Evolutionary conservation across 2,329 filamentous ascomycete genomes (phyloP).

Genomic region (Arthrinium phaeospermum): DNA sequence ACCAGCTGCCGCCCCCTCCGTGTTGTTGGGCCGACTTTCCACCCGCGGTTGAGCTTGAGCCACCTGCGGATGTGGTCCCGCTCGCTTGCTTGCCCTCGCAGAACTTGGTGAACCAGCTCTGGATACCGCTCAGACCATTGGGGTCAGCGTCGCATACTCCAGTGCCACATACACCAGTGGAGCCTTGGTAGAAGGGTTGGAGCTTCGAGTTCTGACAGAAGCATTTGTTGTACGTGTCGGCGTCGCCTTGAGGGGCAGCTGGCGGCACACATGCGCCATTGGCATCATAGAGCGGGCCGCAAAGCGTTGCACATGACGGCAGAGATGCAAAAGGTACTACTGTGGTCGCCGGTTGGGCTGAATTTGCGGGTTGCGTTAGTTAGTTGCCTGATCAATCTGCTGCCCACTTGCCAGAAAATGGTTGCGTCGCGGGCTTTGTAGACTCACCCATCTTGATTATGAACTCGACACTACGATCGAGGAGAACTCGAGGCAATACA

Average conservation of each 20-base stretch:
- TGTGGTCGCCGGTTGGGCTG: constrained; percentile 45
- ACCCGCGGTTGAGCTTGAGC: constrained; percentile 31
- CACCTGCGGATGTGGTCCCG: constrained; percentile 33
- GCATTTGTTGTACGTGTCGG: constrained; percentile 67
- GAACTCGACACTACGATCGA: neutral
- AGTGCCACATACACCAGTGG: constrained; percentile 66
- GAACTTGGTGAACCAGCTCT: constrained; percentile 72
- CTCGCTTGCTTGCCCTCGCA: constrained; percentile 56
- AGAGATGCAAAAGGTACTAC: constrained; percentile 64
- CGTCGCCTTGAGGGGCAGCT: constrained; percentile 51
- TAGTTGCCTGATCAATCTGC: neutral
- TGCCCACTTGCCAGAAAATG: neutral
- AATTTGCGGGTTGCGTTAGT: neutral
- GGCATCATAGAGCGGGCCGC: constrained; percentile 69
- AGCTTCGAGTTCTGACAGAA: constrained; percentile 74
- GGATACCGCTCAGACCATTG: constrained; percentile 62
- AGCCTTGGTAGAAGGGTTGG: constrained; percentile 59
- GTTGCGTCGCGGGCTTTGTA: neutral
- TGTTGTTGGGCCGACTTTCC: constrained; percentile 32
- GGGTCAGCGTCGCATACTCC: constrained; percentile 54
- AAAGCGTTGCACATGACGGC: constrained; percentile 66
- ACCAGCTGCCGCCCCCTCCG: constrained; percentile 54
- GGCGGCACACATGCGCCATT: constrained; percentile 74
- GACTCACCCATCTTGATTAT: constrained; percentile 8
- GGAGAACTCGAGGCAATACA: neutral